A percentile compares a stretch with the other conserved stretches of the same genome.
These are phyloP conservation scores for Cryptomeria japonica DNA, from an alignment of 75 land plant genomes.

Conservation along the genomic window DNA sequence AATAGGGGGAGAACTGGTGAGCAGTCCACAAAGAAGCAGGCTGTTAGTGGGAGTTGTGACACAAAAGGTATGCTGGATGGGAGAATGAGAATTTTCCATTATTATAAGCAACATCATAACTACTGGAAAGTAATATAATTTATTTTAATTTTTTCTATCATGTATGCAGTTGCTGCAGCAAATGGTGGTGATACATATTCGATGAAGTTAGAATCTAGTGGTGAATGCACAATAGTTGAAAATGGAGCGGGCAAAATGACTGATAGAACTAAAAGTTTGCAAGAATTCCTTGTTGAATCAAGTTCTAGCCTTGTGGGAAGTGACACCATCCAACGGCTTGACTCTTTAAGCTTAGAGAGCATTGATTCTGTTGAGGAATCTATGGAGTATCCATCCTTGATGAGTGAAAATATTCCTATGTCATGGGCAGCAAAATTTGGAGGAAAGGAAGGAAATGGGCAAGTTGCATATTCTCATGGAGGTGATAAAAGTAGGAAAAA, in stretches of 20 bases:
- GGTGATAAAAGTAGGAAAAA: conserved; percentile 4
- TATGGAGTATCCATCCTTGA: conserved; percentile 9
- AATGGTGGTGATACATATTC: neutral
- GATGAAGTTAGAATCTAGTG: neutral
- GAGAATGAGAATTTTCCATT: neutral
- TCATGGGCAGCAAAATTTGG: conserved; percentile 40
- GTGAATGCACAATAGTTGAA: conserved; percentile 2
- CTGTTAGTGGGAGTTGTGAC: neutral
- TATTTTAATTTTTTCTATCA: neutral
- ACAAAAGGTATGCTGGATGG: neutral
- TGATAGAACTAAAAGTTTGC: neutral
- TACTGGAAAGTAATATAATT: neutral
- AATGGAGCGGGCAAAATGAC: neutral
- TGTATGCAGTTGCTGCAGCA: neutral
- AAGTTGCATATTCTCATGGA: conserved; percentile 11
- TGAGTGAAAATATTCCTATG: conserved; percentile 20
- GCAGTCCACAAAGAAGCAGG: neutral
- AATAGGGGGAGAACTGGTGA: neutral
- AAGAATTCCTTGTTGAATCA: neutral
- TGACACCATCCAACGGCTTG: neutral
- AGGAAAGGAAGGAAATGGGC: conserved; percentile 10
- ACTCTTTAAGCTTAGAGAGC: conserved; percentile 7
- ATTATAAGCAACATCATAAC: neutral
- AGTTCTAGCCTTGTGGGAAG: neutral
- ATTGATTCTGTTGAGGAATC: conserved; percentile 7